These are phyloP conservation scores for Jaltomata sinuosa DNA, from an alignment of 257 asterid genomes.

Conservation along the genomic window DNA sequence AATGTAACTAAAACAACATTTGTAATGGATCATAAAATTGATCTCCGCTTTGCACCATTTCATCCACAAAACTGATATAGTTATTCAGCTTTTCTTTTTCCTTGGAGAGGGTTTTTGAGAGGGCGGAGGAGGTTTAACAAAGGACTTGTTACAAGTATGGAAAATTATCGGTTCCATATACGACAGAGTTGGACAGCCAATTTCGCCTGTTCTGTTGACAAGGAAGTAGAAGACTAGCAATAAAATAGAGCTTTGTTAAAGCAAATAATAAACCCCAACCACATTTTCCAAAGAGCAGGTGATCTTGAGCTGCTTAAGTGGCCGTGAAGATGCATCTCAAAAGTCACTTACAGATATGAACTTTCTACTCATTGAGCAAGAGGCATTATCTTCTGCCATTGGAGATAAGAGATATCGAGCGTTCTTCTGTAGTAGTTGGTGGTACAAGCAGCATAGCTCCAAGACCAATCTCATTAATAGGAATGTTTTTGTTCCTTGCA, in stretches of 20 bases:
- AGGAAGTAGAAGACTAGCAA: neutral
- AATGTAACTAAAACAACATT: neutral
- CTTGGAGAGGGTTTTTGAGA: neutral
- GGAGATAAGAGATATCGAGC: neutral
- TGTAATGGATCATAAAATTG: neutral
- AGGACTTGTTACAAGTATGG: neutral
- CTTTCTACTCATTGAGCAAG: neutral
- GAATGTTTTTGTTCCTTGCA: slow-evolving; percentile 11
- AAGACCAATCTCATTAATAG: slow-evolving; percentile 41
- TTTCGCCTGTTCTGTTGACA: neutral
- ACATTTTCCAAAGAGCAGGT: neutral
- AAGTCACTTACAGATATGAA: neutral
- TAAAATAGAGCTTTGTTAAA: neutral
- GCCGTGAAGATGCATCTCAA: neutral
- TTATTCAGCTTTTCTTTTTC: neutral
- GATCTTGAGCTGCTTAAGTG: neutral
- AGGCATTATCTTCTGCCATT: neutral
- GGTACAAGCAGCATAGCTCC: slow-evolving; percentile 28
- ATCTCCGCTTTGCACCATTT: neutral
- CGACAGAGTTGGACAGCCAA: neutral
- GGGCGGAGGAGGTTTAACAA: neutral
- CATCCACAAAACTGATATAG: neutral
- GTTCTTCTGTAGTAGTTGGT: slow-evolving; percentile 1
- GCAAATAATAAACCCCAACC: neutral
- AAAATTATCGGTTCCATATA: neutral